Evolutionary conservation across 306 rosid genomes (phyloP), one percentile per base, ranked within the genome.

Genomic region (Luffa aegyptiaca): DNA sequence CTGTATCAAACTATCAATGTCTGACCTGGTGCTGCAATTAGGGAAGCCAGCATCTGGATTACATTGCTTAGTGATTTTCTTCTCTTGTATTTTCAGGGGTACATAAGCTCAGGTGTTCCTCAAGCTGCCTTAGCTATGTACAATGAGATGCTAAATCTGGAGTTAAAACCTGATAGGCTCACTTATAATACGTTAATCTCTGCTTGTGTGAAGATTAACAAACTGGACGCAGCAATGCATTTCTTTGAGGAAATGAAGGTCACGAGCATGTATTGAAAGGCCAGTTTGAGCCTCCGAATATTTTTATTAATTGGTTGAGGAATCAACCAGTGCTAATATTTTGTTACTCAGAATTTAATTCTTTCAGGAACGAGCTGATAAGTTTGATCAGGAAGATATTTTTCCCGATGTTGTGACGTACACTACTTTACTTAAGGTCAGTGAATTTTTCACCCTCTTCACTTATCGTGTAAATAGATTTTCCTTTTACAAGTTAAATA

Each of bases 181-280:
- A 93, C 97, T 5, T 93, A 90, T 81, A 93, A 93, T 80, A 91
- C 94, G 16, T 91, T 93, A 73, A 90, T 93, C 72, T 87, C 84
- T 68, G 93, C 96, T 48, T 87, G 94, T 76, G 92, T 90, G 41
- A 83, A 93, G 88, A 86, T 83, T 66, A 80, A 85, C 81, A 88
- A 87, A 82, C 78, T 90, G 90, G 93, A 87, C 73, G 61, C 79
- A 53, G 94, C 97, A 59, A 48, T 88, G 89, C 85, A 86, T 48
- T 89, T 91, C 80, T 88, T 91, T 57, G 85, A 85, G 84, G 94
- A 90, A 84, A 91, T 93, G 96, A 93, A 91, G 97, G 96, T 91
- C 88, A 64, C 84, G 42, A 64, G 81, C 77, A 82, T 82, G 79
- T 81, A 83, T 79, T 76, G 77, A 82, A 82, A 80, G 89, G 85